A percentile compares a stretch with the other conserved stretches of the same genome.
Evolutionary conservation across 2,329 filamentous ascomycete genomes (phyloP).

Genomic region (Diaporthe velutina): DNA sequence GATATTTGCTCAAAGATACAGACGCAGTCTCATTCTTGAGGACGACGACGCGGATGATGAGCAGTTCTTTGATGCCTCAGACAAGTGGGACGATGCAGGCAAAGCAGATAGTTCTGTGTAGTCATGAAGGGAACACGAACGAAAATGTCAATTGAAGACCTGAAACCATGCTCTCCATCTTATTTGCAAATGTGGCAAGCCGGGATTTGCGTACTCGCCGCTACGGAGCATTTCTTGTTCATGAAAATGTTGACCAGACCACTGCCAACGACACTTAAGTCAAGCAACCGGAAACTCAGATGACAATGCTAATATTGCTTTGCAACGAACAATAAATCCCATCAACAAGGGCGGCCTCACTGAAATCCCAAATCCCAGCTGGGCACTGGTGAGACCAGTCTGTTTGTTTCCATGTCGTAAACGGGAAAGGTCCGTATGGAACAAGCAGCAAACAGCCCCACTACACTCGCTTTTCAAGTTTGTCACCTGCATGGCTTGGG

Average conservation of each 20-base stretch:
- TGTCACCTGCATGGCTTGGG: neutral
- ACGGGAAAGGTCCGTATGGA: neutral
- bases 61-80: constrained; percentile 21
- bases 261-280: neutral
- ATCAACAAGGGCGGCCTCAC: neutral
- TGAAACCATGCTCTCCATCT: neutral
- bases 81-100: neutral
- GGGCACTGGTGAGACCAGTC: neutral
- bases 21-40: neutral
- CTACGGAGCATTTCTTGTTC: neutral
- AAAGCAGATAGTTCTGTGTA: neutral
- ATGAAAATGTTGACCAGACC: neutral
- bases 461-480: neutral
- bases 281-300: too few relatives aligned
- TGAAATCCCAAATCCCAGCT: too few relatives aligned
- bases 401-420: neutral
- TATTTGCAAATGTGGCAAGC: neutral
- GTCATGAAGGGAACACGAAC: too few relatives aligned
- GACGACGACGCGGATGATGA: neutral
- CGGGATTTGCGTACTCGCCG: too few relatives aligned
- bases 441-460: neutral
- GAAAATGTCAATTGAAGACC: neutral
- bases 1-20: neutral
- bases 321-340: too few relatives aligned
- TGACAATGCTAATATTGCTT: too few relatives aligned